Percentiles rank a stretch among this genome's conserved stretches.
phyloP scores from a whole-genome alignment of 345 rosid species.

The Pelargonium nanum region DNA sequence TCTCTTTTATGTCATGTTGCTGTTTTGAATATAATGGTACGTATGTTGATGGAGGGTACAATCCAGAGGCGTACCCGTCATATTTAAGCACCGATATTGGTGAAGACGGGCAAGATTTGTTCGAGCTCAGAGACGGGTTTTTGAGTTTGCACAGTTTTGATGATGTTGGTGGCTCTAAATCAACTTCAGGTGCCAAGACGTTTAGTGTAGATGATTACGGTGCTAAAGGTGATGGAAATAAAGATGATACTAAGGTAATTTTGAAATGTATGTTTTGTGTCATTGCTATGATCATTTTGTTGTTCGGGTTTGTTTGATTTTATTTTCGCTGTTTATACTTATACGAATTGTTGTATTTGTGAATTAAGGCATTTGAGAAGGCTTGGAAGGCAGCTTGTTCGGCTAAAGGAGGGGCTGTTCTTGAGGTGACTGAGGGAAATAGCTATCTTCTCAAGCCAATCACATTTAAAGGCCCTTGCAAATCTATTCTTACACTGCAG shows the following conservation, averaged over 20 bases:
- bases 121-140: background rate
- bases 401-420: constrained; percentile 22
- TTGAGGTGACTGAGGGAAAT: constrained; percentile 40
- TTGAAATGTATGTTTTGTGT: too few relatives aligned
- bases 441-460: constrained; percentile 39
- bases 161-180: background rate
- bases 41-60: background rate
- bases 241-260: constrained; percentile 52
- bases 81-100: background rate
- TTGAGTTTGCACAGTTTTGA: background rate
- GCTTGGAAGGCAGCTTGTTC: constrained; percentile 81
- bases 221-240: constrained; percentile 43
- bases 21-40: too few relatives aligned
- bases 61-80: background rate
- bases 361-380: constrained; percentile 64
- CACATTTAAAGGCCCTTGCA: constrained; percentile 67
- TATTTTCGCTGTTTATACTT: too few relatives aligned
- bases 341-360: background rate
- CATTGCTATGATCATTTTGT: background rate
- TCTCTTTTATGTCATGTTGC: background rate
- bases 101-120: background rate
- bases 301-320: background rate
- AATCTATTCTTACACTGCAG: constrained; percentile 38
- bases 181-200: constrained; percentile 1
- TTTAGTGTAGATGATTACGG: constrained; percentile 46